Conservation (phyloP, 2,329 filamentous ascomycete genomes). For the Celoporthe dispersa region DNA sequence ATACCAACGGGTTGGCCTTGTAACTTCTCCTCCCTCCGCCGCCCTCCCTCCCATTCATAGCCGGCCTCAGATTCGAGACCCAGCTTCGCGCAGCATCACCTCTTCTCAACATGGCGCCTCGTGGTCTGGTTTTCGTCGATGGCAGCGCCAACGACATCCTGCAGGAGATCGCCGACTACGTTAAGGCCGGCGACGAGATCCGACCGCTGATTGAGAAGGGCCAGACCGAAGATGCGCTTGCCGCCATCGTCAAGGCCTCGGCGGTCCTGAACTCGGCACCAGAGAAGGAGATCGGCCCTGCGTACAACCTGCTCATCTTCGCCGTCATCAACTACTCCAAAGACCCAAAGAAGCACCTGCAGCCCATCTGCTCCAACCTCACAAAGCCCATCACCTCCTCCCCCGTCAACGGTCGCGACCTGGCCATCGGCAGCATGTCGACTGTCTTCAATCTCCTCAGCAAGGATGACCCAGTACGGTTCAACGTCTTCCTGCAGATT, state of each 20-base stretch:
- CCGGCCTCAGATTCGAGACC: slow-evolving; percentile 13
- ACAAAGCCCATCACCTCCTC: slow-evolving; percentile 85
- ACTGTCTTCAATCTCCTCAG: slow-evolving; percentile 96
- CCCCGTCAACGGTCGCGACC: slow-evolving; percentile 79
- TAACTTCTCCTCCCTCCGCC: slow-evolving; percentile 19
- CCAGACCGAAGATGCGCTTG: slow-evolving; percentile 84
- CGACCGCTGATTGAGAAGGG: slow-evolving; percentile 73
- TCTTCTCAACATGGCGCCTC: slow-evolving; percentile 48
- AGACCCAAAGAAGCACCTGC: slow-evolving; percentile 83
- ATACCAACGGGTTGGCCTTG: slow-evolving; percentile 29
- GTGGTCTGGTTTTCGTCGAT: slow-evolving; percentile 77
- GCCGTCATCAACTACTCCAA: slow-evolving; percentile 80
- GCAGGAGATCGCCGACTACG: slow-evolving; percentile 92
- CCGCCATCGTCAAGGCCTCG: slow-evolving; percentile 85
- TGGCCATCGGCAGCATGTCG: slow-evolving; percentile 88
- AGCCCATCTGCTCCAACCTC: slow-evolving; percentile 87
- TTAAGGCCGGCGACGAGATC: slow-evolving; percentile 82
- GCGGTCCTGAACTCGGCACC: slow-evolving; percentile 79
- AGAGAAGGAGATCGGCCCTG: slow-evolving; percentile 95
- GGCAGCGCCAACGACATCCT: slow-evolving; percentile 91
- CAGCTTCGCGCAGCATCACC: slow-evolving; percentile 16
- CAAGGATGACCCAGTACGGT: slow-evolving; percentile 76
- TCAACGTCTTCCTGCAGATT: slow-evolving; percentile 88
- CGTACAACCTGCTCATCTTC: slow-evolving; percentile 96
- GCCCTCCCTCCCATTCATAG: slow-evolving; percentile 19